A percentile compares a stretch with the other conserved stretches of the same genome.
Conservation (phyloP, 75 land plant species). For the Pinus tabuliformis region DNA sequence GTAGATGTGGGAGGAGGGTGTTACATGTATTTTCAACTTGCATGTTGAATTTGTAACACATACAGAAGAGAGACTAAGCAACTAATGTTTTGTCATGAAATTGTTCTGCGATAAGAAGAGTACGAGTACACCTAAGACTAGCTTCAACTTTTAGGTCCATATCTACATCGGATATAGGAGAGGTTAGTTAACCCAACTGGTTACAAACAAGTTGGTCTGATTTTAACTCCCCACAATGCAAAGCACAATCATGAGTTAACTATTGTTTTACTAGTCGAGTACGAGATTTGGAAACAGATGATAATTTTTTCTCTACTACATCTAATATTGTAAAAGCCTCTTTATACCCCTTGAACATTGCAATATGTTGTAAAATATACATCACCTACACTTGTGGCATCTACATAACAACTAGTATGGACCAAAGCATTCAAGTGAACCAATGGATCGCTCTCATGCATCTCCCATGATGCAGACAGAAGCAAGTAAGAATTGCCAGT, state of each 20-base stretch:
- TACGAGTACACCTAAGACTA: conserved; percentile 70
- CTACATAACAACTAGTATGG: too few relatives aligned
- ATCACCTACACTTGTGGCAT: too few relatives aligned
- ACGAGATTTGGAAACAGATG: conserved; percentile 53
- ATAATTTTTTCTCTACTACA: conserved; percentile 71
- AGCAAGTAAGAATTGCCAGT: conserved; percentile 78
- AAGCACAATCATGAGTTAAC: conserved; percentile 79
- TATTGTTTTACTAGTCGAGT: conserved; percentile 66
- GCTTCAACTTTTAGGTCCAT: conserved; percentile 87
- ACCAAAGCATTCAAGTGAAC: too few relatives aligned
- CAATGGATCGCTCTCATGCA: conserved; percentile 52
- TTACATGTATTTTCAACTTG: conserved; percentile 66
- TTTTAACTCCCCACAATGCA: conserved; percentile 80
- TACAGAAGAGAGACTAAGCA: conserved; percentile 74
- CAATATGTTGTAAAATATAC: too few relatives aligned
- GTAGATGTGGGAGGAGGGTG: too few relatives aligned
- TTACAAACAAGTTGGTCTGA: conserved; percentile 72
- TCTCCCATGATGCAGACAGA: conserved; percentile 89
- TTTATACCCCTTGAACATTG: conserved; percentile 1
- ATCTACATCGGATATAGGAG: conserved; percentile 80
- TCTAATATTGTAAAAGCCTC: conserved; percentile 84
- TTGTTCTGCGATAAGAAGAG: conserved; percentile 86
- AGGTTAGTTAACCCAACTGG: conserved; percentile 68
- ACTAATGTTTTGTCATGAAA: conserved; percentile 69
- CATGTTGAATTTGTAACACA: conserved; percentile 86